Evolutionary conservation across 176 grass and related monocot species (phyloP), one percentile per base, ranked within the genome.

Genomic region (Poa pratensis): DNA sequence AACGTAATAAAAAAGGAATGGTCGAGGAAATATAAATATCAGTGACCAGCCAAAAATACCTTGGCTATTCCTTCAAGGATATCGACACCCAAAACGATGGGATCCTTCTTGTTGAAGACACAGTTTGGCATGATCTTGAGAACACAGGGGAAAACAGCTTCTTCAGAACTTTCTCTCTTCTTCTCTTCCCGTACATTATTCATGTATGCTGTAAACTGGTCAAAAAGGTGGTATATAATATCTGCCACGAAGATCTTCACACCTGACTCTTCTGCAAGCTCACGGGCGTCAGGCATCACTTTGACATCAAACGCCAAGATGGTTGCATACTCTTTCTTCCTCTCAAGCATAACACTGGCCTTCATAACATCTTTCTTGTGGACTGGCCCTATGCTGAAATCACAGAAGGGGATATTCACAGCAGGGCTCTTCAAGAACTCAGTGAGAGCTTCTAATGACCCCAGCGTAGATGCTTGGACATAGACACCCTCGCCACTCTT

Each of bases 281-380:
- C 91, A 23, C 89, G 87, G 69, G 91, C 94, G 81, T 97, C 95
- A 20, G 90, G 86, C 92, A 94, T 94, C 84, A 97, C 95, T 92
- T 97, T 97, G 78, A 97, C 95, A 94, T 97, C 92, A 91, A 97
- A 97, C 10, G 95, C 95, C 89, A 97, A 90, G 82, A 97, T 97
- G 37, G 95, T 97, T 52, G 95, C 95, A 84, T 90, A 97, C 79
- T 97, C 95, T 66, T 93, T 91, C 85, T 93, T 97, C 84, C 89
- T 97, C 82, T 97, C 92, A 59, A 97, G 90, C 95, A 97, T 97
- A 67, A 92, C 89, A 79, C 95, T 97, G 13, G 95, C 95, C 84
- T 97, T 97, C 95, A 94, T 94, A 24, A 94, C 92, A 84, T 97
- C 92, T 77, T 97, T 97, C 87, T 94, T 97, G 86, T 97, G 92